Conservation (phyloP, 805 yeast species). For the Candida easanensis region DNA sequence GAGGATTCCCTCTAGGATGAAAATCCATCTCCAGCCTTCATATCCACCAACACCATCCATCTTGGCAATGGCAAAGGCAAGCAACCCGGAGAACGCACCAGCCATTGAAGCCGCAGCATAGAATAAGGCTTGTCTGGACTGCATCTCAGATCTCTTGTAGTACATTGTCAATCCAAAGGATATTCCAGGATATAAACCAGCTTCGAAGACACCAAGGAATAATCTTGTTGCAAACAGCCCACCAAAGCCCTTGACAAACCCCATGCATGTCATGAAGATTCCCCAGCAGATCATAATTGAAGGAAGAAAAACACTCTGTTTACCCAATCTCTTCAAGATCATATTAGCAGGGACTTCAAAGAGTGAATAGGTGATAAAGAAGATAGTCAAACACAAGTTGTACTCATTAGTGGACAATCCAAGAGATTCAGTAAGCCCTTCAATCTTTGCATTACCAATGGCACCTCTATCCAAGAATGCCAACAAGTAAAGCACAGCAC, state of each 20-base stretch:
- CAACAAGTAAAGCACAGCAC: constrained; percentile 14
- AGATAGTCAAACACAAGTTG: constrained; percentile 17
- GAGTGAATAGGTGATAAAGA: constrained; percentile 19
- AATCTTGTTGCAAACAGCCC: constrained; percentile 18
- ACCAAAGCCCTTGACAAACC: constrained; percentile 15
- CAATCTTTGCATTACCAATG: constrained; percentile 14
- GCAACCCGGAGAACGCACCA: constrained; percentile 24
- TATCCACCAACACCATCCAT: constrained; percentile 16
- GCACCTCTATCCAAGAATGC: constrained; percentile 21
- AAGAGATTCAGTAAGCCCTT: constrained; percentile 7
- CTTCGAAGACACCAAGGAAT: constrained; percentile 21
- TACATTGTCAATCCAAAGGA: constrained; percentile 25
- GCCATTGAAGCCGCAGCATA: constrained; percentile 25
- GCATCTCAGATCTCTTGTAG: constrained; percentile 25
- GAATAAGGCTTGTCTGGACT: constrained; percentile 25
- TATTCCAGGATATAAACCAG: constrained; percentile 18
- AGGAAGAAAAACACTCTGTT: constrained; percentile 12
- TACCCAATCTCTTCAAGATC: constrained; percentile 20
- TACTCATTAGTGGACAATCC: constrained; percentile 7
- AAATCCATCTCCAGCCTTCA: constrained; percentile 22
- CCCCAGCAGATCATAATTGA: constrained; percentile 19
- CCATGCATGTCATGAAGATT: constrained; percentile 16
- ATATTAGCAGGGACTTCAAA: constrained; percentile 21
- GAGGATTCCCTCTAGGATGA: constrained; percentile 18
- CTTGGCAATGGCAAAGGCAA: constrained; percentile 22